phyloP scores from a whole-genome alignment of 768 basidiomycete genomes.

The Suillus ampliporus region DNA sequence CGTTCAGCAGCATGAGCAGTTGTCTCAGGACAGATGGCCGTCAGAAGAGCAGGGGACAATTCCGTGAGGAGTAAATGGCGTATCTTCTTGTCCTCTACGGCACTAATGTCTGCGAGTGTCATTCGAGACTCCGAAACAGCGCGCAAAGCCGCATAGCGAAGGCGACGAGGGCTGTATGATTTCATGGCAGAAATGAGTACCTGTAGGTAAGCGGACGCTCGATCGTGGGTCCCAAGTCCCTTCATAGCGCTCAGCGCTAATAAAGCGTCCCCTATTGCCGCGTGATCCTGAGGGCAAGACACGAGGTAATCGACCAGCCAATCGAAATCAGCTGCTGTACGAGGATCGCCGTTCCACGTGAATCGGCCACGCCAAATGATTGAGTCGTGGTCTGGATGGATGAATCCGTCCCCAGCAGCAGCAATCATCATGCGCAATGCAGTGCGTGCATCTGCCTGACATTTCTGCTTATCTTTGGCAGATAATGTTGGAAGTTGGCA shows the following conservation, averaged over 20 bases:
- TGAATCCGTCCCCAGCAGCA: neutral
- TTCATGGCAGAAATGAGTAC: constrained; percentile 3
- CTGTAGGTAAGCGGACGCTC: neutral
- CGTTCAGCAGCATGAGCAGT: neutral
- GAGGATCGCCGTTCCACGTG: neutral
- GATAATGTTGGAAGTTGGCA: neutral
- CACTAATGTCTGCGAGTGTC: neutral
- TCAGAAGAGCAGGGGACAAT: neutral
- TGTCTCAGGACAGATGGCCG: too few relatives aligned
- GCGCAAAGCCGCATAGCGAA: constrained; percentile 11
- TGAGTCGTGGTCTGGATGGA: neutral
- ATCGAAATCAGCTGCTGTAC: constrained; percentile 4
- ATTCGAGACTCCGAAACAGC: neutral
- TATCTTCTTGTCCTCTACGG: neutral
- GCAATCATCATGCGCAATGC: constrained; percentile 9
- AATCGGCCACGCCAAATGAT: constrained; percentile 3
- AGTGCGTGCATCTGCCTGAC: neutral
- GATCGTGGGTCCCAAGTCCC: neutral
- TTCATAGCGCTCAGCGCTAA: constrained; percentile 7
- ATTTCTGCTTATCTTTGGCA: neutral
- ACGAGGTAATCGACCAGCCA: constrained; percentile 1
- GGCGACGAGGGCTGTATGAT: neutral
- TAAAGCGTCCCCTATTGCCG: neutral
- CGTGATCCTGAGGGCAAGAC: neutral
- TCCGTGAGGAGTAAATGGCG: neutral